Evolutionary conservation across 768 basidiomycete genomes (phyloP).

Genomic region (Boletus patriciae): DNA sequence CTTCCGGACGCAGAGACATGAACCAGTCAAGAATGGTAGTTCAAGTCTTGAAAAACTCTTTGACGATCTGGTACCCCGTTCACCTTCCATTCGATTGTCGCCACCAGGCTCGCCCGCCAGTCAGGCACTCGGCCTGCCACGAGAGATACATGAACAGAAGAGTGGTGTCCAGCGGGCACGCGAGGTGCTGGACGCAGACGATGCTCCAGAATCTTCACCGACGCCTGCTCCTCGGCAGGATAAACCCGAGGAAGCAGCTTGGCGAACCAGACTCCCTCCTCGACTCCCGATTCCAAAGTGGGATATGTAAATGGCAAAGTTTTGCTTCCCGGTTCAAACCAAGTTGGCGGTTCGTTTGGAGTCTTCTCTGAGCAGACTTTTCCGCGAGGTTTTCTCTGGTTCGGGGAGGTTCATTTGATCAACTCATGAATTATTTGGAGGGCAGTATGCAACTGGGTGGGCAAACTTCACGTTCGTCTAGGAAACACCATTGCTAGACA

Average conservation of each 20-base stretch:
- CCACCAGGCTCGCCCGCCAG: slow-evolving; percentile 16
- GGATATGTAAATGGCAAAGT: slow-evolving; percentile 15
- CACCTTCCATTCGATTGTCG: slow-evolving; percentile 22
- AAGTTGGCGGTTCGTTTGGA: not conserved
- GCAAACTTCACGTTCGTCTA: too few species aligned
- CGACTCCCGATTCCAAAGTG: slow-evolving; percentile 34
- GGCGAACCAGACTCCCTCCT: slow-evolving; percentile 31
- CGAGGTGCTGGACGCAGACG: not conserved
- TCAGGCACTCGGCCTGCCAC: not conserved
- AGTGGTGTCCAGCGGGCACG: not conserved
- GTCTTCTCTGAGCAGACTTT: not conserved
- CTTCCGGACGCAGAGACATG: not conserved
- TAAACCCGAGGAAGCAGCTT: slow-evolving; percentile 10
- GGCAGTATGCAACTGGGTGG: too few species aligned
- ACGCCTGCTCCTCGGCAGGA: slow-evolving; percentile 3
- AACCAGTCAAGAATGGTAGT: not conserved
- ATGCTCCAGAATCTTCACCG: not conserved
- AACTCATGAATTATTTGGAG: not conserved
- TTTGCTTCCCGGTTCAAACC: not conserved
- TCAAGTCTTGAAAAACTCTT: slow-evolving; percentile 16
- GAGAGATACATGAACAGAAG: not conserved
- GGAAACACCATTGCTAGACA: too few species aligned
- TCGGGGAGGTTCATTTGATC: not conserved
- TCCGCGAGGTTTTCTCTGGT: too few species aligned
- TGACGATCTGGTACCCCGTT: slow-evolving; percentile 13